Conservation (phyloP, 176 grass and related monocot genomes). For the Thalia dealbata region DNA sequence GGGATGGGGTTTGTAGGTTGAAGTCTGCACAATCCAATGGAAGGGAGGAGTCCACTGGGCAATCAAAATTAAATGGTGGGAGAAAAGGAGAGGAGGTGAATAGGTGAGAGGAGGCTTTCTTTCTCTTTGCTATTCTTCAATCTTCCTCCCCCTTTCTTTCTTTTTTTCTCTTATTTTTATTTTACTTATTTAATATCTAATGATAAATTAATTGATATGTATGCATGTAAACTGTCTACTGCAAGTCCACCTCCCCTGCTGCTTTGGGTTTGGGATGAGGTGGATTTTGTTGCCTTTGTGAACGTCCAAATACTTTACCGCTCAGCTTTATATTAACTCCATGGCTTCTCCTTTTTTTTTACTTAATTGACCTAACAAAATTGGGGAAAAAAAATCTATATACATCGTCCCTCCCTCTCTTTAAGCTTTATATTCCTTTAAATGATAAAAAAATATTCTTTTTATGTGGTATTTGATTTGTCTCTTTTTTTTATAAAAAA, state of each 20-base stretch:
- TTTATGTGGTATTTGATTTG: too few species aligned
- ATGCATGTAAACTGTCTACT: too few species aligned
- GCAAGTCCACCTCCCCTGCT: neutral
- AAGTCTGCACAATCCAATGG: constrained; percentile 28
- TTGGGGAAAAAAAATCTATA: too few species aligned
- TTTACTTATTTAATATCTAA: neutral
- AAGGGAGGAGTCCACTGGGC: constrained; percentile 16
- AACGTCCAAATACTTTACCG: neutral
- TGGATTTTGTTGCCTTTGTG: neutral
- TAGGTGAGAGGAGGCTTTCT: constrained; percentile 2
- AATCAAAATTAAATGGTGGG: constrained; percentile 21
- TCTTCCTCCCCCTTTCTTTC: neutral
- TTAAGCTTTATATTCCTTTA: too few species aligned
- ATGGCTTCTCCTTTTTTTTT: neutral
- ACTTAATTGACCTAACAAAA: neutral
- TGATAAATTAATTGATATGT: too few species aligned
- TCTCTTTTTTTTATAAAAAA: too few species aligned
- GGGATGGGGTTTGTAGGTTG: neutral
- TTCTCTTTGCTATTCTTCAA: neutral
- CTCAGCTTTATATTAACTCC: neutral
- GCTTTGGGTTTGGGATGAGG: neutral
- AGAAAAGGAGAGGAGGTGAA: constrained; percentile 28
- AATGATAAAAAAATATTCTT: too few species aligned
- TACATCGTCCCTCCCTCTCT: too few species aligned
- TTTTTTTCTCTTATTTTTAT: neutral